Percentiles rank a stretch among this genome's conserved stretches.
phyloP scores from a whole-genome alignment of 2,329 filamentous ascomycete species.

The Calonectria pteridis region DNA sequence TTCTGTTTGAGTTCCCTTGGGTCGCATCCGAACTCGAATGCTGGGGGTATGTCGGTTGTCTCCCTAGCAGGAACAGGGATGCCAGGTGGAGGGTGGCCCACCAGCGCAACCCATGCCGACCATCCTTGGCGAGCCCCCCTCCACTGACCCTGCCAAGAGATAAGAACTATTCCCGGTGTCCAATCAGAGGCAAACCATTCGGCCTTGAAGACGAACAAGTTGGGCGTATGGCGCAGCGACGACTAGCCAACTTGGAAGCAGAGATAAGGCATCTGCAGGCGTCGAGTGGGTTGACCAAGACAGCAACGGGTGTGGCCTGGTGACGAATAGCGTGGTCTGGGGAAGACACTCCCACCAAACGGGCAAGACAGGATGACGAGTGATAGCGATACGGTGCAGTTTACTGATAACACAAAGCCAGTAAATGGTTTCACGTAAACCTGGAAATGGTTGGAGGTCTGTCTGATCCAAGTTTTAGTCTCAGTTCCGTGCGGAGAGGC shows the following conservation, averaged over 20 bases:
- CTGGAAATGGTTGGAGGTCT: constrained; percentile 13
- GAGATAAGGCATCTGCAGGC: constrained; percentile 37
- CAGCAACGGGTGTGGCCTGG: constrained; percentile 12
- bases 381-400: constrained; percentile 1
- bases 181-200: constrained; percentile 42
- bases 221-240: constrained; percentile 26
- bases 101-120: constrained; percentile 28
- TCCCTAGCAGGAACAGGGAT: constrained; percentile 25
- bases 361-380: not conserved
- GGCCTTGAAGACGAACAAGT: constrained; percentile 24
- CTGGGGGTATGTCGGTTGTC: not conserved
- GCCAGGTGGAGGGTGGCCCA: constrained; percentile 20
- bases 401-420: constrained; percentile 15
- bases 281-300: constrained; percentile 30
- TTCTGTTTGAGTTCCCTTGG: constrained; percentile 11
- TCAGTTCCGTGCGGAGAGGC: constrained; percentile 4
- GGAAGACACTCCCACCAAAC: constrained; percentile 27
- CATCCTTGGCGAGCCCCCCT: constrained; percentile 33
- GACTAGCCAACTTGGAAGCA: constrained; percentile 25
- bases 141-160: constrained; percentile 44
- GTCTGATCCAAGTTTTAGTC: constrained; percentile 13
- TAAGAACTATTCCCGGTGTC: constrained; percentile 38
- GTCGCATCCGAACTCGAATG: constrained; percentile 2
- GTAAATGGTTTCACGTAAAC: constrained; percentile 28
- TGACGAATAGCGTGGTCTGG: constrained; percentile 23